Base-by-base conservation (phyloP, 257 asterid genomes). In the Echites panduratus region DNA sequence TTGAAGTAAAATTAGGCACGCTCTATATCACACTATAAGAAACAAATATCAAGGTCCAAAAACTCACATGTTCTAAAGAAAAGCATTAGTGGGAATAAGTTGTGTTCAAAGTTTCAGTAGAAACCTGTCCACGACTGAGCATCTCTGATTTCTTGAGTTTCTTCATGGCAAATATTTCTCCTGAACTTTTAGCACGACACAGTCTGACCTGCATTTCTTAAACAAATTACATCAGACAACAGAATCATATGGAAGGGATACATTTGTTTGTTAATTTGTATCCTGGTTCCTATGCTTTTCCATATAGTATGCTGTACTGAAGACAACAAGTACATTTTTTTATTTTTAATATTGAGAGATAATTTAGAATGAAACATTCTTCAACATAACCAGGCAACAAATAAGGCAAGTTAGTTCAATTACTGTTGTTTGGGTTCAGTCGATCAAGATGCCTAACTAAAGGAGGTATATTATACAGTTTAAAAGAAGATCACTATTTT, bases 101-200 rank as follows among this genome's bases (percentile, higher is more conserved):
- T 8, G 32, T 26, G 73, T 20, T 68, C 59, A 43, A 57, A 70
- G 11, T 77, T 62, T 48, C 5, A 74, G 61, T 70, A 45, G 80
- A 81, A 78, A 89, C 98, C 97, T 94, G 99, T 44, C 99, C 99
- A 4, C 99, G 89, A 74, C 97, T 94, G 70, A 94, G 94, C 99
- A 94, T 94, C 68, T 94, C 99, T 17, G 97, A 89, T 73, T 94
- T 94, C 76, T 89, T 94, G 85, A 94, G 79, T 79, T 89, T 94
- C 84, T 94, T 94, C 99, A 94, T 91, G 77, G 99, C 99, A 79
- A 76, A 89, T 69, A 94, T 86, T 80, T 94, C 99, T 66, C 99
- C 97, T 5, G 97, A 87, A 70, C 71, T 77, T 82, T 86, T 91
- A 35, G 92, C 95, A 63, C 97, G 96, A 63, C 97, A 94, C n/a